Conservation (phyloP, 495 filamentous ascomycete species). For the Aspergillus egyptiacus region DNA sequence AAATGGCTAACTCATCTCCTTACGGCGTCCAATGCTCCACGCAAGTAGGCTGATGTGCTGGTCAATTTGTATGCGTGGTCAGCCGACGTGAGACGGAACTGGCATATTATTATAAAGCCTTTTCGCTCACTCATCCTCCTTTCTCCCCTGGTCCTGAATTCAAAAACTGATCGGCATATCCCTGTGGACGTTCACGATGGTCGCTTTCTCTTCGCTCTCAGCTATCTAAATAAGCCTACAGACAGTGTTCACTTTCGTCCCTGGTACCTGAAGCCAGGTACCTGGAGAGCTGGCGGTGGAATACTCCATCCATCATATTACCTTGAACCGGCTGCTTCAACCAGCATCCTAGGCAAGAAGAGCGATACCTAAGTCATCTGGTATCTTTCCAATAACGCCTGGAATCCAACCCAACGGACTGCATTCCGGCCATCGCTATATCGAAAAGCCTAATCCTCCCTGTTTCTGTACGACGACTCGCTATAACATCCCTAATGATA, state of each 20-base stretch:
- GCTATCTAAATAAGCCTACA: constrained; percentile 12
- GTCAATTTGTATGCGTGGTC: constrained; percentile 24
- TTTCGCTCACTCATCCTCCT: constrained; percentile 4
- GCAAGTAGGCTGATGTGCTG: constrained; percentile 19
- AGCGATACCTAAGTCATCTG: too few relatives aligned
- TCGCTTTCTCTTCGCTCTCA: constrained; percentile 4
- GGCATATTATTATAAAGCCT: constrained; percentile 11
- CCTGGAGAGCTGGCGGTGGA: constrained; percentile 10
- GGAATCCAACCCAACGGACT: background rate
- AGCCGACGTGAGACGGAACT: constrained; percentile 12
- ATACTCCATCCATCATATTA: too few relatives aligned
- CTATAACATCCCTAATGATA: background rate
- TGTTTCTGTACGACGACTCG: background rate
- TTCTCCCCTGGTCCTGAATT: background rate
- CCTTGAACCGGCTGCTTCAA: too few relatives aligned
- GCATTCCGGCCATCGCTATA: background rate
- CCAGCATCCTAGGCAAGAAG: too few relatives aligned
- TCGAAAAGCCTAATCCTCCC: background rate
- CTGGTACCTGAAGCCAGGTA: constrained; percentile 18
- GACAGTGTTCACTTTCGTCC: constrained; percentile 16
- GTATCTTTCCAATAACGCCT: background rate
- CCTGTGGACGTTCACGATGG: constrained; percentile 9
- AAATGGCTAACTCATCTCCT: constrained; percentile 19
- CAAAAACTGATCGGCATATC: constrained; percentile 4
- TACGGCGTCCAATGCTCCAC: constrained; percentile 15